These are phyloP conservation scores for Mycena alexandri DNA, from an alignment of 768 basidiomycete genomes.

Conservation along the genomic window DNA sequence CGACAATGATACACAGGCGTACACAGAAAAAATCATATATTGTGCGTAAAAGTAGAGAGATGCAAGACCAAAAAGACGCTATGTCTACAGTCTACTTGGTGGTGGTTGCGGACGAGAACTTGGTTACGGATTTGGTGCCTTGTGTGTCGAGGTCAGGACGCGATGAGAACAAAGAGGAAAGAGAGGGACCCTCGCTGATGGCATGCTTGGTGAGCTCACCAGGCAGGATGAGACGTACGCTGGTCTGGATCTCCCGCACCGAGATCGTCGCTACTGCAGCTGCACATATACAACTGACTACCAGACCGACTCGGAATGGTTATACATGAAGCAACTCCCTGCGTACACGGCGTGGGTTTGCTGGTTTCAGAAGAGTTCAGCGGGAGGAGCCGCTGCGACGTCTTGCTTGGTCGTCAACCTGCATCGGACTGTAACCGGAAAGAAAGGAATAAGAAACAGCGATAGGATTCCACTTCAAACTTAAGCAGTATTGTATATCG, in stretches of 20 bases:
- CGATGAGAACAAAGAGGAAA: background rate
- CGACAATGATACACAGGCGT: too few relatives aligned
- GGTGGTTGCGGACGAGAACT: conserved; percentile 65
- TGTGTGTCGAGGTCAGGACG: conserved; percentile 12
- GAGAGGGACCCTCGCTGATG: conserved; percentile 81
- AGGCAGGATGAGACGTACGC: conserved; percentile 85
- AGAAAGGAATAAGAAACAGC: too few relatives aligned
- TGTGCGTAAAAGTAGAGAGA: conserved; percentile 24
- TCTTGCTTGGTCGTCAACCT: too few relatives aligned
- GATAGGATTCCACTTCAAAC: too few relatives aligned
- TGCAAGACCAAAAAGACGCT: background rate
- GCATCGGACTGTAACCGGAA: too few relatives aligned
- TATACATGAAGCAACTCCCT: too few relatives aligned
- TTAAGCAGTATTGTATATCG: too few relatives aligned
- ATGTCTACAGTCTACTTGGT: conserved; percentile 46
- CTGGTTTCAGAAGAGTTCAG: too few relatives aligned
- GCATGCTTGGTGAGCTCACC: conserved; percentile 91
- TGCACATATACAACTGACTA: too few relatives aligned
- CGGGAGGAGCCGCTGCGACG: too few relatives aligned
- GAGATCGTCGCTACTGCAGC: conserved; percentile 93
- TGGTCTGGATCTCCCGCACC: conserved; percentile 91
- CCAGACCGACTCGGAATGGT: too few relatives aligned
- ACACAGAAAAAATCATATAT: conserved; percentile 28
- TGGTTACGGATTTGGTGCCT: conserved; percentile 44
- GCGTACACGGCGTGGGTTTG: too few relatives aligned